Evolutionary conservation across 2,329 filamentous ascomycete genomes (phyloP), one percentile per base, ranked within the genome.

Genomic region (Ophiocordyceps camponoti-leonardi): DNA sequence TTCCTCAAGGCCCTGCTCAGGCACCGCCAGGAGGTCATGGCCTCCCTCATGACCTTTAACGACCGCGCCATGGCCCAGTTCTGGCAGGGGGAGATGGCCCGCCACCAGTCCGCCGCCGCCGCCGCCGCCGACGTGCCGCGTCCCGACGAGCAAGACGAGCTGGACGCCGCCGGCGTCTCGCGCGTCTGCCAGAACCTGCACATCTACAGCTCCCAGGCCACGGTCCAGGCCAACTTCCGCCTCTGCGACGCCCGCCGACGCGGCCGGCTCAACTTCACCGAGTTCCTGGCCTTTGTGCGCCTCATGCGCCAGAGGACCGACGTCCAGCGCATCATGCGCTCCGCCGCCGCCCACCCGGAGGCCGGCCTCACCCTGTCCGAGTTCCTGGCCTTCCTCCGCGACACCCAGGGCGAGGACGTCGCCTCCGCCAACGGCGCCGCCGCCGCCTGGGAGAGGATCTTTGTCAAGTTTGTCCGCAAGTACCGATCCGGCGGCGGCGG

Each of bases 1-100:
- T 90, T 87, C 2, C 72, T 98, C 14, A 83, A 94, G 48, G 77
- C 81, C 44, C 83, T 96, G 51, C 82, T 86, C 39, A 83, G 83
- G 53, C 85, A 94, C 57, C 79, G 92, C 46, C 86, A 93, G 50
- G 84, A 88, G 46, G 75, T 92, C 54, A 94, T 96, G 83, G 80
- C 85, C 13, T 92, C 86, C 6, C 67, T 98, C 47, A 85, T 90
- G 61, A 79, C 85, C 6, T 93, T 88, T 58, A 80, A 84, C 51
- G 81, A 94, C 56, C 81, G 81, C 52, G 86, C 86, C 43, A 76
- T 95, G 45, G 79, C 79, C 46, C 75, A 79, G 42, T 88, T 93
- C 62, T 98, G 92, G 92, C 76, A 80, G 49, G 79, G 75, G 41
- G 86, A 93, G 59, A 92, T 94, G 77, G 69, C 73, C 28, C 80